Base-by-base conservation (phyloP, 1,284 basidiomycete genomes). In the Ceratobasidium sp. region DNA sequence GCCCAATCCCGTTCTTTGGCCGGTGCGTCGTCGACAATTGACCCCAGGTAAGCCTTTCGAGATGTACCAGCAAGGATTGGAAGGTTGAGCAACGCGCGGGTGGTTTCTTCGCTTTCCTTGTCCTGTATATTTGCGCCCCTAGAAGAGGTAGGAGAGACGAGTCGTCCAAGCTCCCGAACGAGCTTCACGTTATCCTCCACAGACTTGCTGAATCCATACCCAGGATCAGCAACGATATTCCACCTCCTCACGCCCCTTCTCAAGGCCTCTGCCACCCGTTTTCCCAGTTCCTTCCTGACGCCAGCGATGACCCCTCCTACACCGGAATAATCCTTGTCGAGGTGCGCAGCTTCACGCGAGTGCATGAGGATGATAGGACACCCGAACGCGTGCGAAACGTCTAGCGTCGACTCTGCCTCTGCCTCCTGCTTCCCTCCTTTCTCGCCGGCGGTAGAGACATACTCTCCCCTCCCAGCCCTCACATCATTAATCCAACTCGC, bases 401-500 rank as follows among this genome's bases (percentile, higher is more conserved):
- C 76, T 26, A 93, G 87, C 91, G 98, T 95, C 2, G 77, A 4
- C 77, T 79, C 75, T 73, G 76, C 41, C 77, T 81, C 43, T 46
- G 23, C 43, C 2, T 18, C 16, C 35, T 5, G 4, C 77, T 79
- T 74, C 72, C 77, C 38, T 77, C 81, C 43, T 30, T 49, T 30
- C 5, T 16, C 16, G 6, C 23, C 30, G 18, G 67, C 13, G 4
- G 67, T 58, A 59, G 23, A 32, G 18, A 59, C 18, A 26, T 82
- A 82, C 1, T 74, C 76, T 77, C 93, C 93, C 13, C 87, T 85
- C 74, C 95, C 94, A 0, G 91, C 92, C 74, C 92, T 88, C 0
- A 99, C 95, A 78, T 99, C 97, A 82, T 99, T 98, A 84, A 99
- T 93, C 79, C 95, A 93, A 78, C 91, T 94, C 11, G 94, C 96